Conservation (phyloP, 768 basidiomycete genomes). For the Auricularia cornea region DNA sequence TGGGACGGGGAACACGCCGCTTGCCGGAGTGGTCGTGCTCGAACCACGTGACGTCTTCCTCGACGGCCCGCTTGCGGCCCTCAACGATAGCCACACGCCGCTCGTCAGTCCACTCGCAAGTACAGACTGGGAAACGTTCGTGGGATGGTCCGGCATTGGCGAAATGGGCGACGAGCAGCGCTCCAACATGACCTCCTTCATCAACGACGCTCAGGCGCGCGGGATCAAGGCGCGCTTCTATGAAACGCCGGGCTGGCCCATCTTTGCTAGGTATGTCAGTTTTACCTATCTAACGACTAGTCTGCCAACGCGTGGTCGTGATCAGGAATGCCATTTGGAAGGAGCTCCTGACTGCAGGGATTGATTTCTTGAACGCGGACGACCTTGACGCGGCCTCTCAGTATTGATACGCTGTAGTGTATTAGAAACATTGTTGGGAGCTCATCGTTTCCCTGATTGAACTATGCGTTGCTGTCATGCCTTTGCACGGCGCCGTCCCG, state of each 20-base stretch:
- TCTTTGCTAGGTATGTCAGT: conserved; percentile 21
- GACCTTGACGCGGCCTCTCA: conserved; percentile 36
- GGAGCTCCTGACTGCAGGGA: conserved; percentile 33
- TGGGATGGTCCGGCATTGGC: conserved; percentile 42
- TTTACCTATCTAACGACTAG: background rate
- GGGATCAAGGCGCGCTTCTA: conserved; percentile 44
- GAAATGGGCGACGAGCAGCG: conserved; percentile 32
- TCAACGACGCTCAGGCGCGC: conserved; percentile 35
- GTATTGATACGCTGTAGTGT: conserved; percentile 16
- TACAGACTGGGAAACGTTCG: conserved; percentile 35
- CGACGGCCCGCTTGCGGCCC: conserved; percentile 40
- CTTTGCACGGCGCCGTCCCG: too few relatives aligned
- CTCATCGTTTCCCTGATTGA: too few relatives aligned
- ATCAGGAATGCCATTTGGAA: conserved; percentile 33
- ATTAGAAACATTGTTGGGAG: too few relatives aligned
- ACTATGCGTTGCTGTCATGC: too few relatives aligned
- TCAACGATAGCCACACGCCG: conserved; percentile 31
- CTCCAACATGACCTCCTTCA: conserved; percentile 30
- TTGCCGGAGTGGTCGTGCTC: conserved; percentile 36
- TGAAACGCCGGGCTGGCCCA: conserved; percentile 45
- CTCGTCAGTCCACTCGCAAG: conserved; percentile 43
- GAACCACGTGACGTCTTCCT: conserved; percentile 43
- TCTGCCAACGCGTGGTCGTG: background rate
- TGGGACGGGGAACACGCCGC: conserved; percentile 45
- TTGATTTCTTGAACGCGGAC: conserved; percentile 47